phyloP scores from a whole-genome alignment of 805 yeast genomes.

The Ascoidea rubescens region DNA sequence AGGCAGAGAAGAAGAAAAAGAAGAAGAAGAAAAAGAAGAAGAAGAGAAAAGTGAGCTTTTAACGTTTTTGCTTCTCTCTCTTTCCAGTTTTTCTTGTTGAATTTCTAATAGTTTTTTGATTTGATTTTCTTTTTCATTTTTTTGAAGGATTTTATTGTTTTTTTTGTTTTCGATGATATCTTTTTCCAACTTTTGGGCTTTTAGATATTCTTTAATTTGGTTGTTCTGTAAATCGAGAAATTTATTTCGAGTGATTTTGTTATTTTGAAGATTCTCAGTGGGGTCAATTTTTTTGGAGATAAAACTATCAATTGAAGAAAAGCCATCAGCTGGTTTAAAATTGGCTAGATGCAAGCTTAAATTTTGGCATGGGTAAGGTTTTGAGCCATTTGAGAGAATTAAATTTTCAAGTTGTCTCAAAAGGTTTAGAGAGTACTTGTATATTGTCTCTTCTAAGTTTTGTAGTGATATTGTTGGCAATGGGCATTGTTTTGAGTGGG shows the following conservation, averaged over 20 bases:
- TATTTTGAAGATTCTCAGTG: too few relatives aligned
- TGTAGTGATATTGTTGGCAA: conserved; percentile 1
- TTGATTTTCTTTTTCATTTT: too few relatives aligned
- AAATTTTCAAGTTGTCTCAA: neutral
- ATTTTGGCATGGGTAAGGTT: neutral
- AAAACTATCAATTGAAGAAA: neutral
- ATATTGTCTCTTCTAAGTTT: neutral
- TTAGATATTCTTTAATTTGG: too few relatives aligned
- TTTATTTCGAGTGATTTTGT: too few relatives aligned
- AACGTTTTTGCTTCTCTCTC: too few relatives aligned
- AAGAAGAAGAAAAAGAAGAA: conserved; percentile 9
- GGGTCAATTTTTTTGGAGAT: too few relatives aligned
- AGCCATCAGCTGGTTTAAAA: neutral
- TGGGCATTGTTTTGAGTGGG: conserved; percentile 6
- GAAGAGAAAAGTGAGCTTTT: conserved; percentile 7
- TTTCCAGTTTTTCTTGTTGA: too few relatives aligned
- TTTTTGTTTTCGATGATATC: too few relatives aligned
- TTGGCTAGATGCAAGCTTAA: neutral
- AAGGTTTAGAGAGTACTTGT: conserved; percentile 2
- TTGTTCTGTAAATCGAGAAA: too few relatives aligned
- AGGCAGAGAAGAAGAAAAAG: conserved; percentile 7
- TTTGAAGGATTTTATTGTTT: too few relatives aligned
- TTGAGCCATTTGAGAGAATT: neutral
- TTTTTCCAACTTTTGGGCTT: too few relatives aligned
- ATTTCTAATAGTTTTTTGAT: too few relatives aligned